These are phyloP conservation scores for Zymoseptoria passerinii DNA, from an alignment of 2,329 filamentous ascomycete genomes.

Conservation along the genomic window DNA sequence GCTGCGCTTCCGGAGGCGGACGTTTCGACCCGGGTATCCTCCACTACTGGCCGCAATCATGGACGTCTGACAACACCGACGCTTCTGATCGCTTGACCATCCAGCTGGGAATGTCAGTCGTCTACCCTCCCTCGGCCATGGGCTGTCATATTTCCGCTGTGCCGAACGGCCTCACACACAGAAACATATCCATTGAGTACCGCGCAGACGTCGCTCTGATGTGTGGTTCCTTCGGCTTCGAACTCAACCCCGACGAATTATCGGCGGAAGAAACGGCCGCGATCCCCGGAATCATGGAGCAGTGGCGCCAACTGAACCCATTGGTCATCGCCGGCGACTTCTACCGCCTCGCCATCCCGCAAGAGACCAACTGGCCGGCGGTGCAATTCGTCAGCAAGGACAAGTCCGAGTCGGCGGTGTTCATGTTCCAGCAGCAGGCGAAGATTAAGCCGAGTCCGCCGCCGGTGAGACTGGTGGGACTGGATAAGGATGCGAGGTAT, in stretches of 20 bases:
- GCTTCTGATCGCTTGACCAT: conserved; percentile 53
- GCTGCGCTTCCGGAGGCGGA: conserved; percentile 57
- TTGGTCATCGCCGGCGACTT: conserved; percentile 51
- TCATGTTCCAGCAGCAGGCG: conserved; percentile 52
- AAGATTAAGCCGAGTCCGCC: conserved; percentile 48
- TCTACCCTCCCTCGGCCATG: conserved; percentile 56
- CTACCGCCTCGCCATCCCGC: conserved; percentile 51
- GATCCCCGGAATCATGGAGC: conserved; percentile 47
- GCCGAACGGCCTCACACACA: conserved; percentile 50
- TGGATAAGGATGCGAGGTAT: conserved; percentile 49
- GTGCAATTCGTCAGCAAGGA: conserved; percentile 52
- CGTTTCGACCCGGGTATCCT: conserved; percentile 57
- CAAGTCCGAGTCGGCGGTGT: conserved; percentile 44
- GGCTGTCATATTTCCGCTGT: conserved; percentile 56
- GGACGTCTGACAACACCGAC: conserved; percentile 60
- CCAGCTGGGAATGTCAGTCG: conserved; percentile 56
- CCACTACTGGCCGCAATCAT: conserved; percentile 58
- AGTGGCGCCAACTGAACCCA: conserved; percentile 51
- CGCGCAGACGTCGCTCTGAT: conserved; percentile 60
- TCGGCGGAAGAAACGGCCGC: conserved; percentile 43
- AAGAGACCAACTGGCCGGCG: conserved; percentile 54
- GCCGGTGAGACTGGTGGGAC: conserved; percentile 47
- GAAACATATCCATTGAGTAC: conserved; percentile 50
- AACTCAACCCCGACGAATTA: conserved; percentile 51
- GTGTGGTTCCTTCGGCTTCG: conserved; percentile 59